Evolutionary conservation across 2,329 filamentous ascomycete genomes (phyloP), one percentile per base, ranked within the genome.

Genomic region (Pseudogymnoascus sp.): DNA sequence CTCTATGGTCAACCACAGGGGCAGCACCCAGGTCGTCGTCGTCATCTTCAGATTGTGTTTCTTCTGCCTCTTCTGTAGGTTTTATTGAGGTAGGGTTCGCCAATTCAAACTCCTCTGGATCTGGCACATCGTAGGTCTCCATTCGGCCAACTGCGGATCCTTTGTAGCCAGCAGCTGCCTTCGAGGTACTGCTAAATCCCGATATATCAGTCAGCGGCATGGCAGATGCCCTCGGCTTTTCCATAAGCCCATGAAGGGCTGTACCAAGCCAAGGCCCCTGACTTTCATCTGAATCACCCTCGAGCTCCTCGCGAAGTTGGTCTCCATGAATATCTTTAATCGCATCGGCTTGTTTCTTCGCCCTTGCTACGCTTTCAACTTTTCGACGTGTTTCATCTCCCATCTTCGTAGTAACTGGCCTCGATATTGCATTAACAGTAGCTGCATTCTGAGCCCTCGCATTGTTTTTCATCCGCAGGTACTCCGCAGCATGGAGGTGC

Each of bases 401-500:
- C 67, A 72, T 69, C 26, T 65, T 70, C 1, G 67, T 67, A 15
- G 68, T 72, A 1, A 77, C 75, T 2, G 74, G 74, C 36, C 76
- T 69, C 10, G 71, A 72, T 6, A 79, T 74, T 1, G 69, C 70
- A 57, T 68, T 69, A 54, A 79, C 72, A 6, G 72, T 72, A 2
- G 78, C 77, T 0, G 79, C 79, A 64, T 85, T 85, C 58, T 81
- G 79, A 8, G 76, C 70, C 65, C 77, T 81, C 3, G 84, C 82
- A 36, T 77, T 74, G 35, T 76, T 74, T 71, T 87, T 88, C 47
- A 90, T 79, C 3, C 86, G 81, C 62, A 84, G 79, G 71, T 93
- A 93, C 72, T 92, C 89, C 13, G 85, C 87, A n/a, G 85, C 82
- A 70, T 92, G 89, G 1, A 93, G 79, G 71, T 92, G 88, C 4